Evolutionary conservation across 1,284 basidiomycete genomes (phyloP).

Genomic region (Ceratobasidium sp.): DNA sequence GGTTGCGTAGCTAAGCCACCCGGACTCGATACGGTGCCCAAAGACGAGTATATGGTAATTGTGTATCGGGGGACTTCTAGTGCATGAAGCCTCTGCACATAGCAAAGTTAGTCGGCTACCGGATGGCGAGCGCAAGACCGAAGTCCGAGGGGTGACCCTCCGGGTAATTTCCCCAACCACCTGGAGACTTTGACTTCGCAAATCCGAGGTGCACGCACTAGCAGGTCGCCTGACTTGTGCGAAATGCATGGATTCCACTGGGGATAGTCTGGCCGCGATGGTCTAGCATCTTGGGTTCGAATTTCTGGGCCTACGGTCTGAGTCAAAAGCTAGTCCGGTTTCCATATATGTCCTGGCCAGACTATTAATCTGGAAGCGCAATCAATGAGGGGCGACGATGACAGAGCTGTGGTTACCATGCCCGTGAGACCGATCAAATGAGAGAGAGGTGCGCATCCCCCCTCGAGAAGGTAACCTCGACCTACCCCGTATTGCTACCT

Average conservation of each 20-base stretch:
- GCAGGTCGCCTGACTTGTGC: conserved; percentile 36
- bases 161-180: conserved; percentile 29
- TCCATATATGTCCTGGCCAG: conserved; percentile 26
- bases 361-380: conserved; percentile 26
- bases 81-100: conserved; percentile 23
- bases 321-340: conserved; percentile 31
- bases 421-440: conserved; percentile 37
- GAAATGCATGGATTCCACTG: conserved; percentile 36
- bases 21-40: conserved; percentile 4
- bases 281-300: conserved; percentile 31
- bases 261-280: conserved; percentile 29
- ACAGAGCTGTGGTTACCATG: conserved; percentile 40
- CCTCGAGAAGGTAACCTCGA: conserved; percentile 13
- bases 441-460: conserved; percentile 7
- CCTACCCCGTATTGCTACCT: conserved; percentile 8
- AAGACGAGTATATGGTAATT: conserved; percentile 40
- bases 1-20: conserved; percentile 13
- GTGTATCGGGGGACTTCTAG: conserved; percentile 38
- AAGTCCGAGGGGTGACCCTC: conserved; percentile 16
- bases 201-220: conserved; percentile 31
- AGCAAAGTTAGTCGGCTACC: conserved; percentile 22
- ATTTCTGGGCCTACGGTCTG: conserved; percentile 19
- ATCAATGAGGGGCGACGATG: conserved; percentile 35
- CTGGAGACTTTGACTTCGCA: conserved; percentile 42
- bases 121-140: conserved; percentile 15